A percentile compares a stretch with the other conserved stretches of the same genome.
Conservation (phyloP, 306 rosid species). For the Rosa rugosa region DNA sequence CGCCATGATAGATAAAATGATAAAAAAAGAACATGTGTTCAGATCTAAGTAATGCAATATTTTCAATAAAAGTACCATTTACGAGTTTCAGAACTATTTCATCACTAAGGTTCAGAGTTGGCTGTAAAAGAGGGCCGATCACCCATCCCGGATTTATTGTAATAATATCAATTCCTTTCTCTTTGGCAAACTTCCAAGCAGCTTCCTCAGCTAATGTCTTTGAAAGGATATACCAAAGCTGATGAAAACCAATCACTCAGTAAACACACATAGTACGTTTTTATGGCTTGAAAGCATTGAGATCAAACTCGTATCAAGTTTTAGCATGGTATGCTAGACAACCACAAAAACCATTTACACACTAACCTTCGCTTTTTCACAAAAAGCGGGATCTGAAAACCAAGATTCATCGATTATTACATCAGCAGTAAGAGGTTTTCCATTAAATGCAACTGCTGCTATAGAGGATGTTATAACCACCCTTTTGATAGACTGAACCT, state of each 20-base stretch:
- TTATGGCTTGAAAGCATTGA: too few species aligned
- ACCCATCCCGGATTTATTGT: conserved; percentile 10
- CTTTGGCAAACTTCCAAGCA: conserved; percentile 20
- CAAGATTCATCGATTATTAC: conserved; percentile 6
- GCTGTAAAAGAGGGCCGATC: conserved; percentile 29
- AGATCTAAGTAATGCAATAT: neutral
- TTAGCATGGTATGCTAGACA: too few species aligned
- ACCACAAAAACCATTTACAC: neutral
- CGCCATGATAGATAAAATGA: neutral
- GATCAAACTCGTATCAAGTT: neutral
- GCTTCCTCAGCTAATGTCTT: conserved; percentile 31
- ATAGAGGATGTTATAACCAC: conserved; percentile 29
- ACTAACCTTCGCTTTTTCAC: conserved; percentile 10
- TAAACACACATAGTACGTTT: neutral
- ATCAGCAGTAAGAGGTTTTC: conserved; percentile 16
- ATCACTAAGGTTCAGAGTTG: conserved; percentile 16
- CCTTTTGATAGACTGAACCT: conserved; percentile 19
- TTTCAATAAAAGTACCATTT: neutral
- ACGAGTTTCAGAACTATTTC: neutral
- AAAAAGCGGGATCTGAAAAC: conserved; percentile 7
- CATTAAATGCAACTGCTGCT: neutral
- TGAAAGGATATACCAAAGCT: conserved; percentile 28
- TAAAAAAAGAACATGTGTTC: neutral
- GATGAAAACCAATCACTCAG: neutral
- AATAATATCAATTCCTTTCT: neutral